Percentiles rank a stretch among this genome's conserved stretches.
Evolutionary conservation across 164 flowering plant genomes (phyloP).

Genomic region (Paratinospora sagittata): DNA sequence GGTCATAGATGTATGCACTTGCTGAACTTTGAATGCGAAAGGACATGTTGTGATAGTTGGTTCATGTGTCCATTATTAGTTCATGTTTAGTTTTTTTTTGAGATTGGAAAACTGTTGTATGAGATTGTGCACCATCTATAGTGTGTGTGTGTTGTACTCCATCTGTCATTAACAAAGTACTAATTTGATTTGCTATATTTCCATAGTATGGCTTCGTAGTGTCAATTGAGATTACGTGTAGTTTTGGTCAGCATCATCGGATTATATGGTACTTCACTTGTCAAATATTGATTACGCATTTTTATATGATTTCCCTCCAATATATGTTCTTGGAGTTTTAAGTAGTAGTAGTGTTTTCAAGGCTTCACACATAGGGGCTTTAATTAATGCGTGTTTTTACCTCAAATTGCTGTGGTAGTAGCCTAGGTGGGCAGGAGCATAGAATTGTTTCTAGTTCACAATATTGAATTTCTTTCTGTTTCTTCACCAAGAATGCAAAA

Average conservation of each 20-base stretch:
- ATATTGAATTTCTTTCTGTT: too few species aligned
- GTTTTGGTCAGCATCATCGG: neutral
- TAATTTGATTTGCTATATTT: neutral
- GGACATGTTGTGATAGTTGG: constrained; percentile 1
- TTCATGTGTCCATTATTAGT: constrained; percentile 14
- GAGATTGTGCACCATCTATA: neutral
- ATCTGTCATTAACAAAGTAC: too few species aligned
- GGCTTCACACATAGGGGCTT: too few species aligned
- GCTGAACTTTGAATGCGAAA: neutral
- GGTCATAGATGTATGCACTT: constrained; percentile 29
- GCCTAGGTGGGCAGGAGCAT: neutral
- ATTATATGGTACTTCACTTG: neutral
- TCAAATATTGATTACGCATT: too few species aligned
- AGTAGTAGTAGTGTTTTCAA: too few species aligned
- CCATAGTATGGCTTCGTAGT: neutral
- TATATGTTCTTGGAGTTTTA: too few species aligned
- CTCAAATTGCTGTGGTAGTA: neutral
- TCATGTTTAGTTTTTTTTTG: neutral
- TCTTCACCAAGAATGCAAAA: too few species aligned
- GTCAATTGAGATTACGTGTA: neutral
- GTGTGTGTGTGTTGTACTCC: neutral
- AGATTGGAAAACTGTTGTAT: neutral
- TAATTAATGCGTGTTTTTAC: neutral
- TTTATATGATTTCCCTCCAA: too few species aligned
- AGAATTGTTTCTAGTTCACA: too few species aligned